Evolutionary conservation across 805 yeast species (phyloP), one percentile per base, ranked within the genome.

Genomic region (Sugiyamaella americana): DNA sequence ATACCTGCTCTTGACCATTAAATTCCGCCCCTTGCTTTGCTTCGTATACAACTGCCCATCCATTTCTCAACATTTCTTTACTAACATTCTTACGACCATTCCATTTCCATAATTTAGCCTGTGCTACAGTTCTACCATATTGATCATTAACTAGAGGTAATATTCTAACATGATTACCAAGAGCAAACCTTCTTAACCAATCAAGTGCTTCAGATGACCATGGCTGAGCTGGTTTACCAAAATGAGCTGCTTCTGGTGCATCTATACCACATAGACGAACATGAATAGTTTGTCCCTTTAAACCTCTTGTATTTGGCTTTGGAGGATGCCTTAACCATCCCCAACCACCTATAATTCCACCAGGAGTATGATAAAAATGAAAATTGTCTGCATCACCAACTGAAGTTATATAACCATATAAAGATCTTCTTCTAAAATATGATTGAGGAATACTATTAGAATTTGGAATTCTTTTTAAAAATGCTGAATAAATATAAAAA

Each of bases 371-470:
- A 60, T 73, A 93, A 53, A 93, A 78, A 50, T 89, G 84, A 65
- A 93, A 91, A 63, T 91, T 91, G 62, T 93, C 98, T 13, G 95
- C 96, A 63, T 89, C 98, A 0, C 96, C 96, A 0, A 89, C 98
- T 1, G 93, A 71, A 0, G 95, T 84, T 3, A 89, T 96, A 50
- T 73, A 73, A 0, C 98, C 98, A 32, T 70, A 68, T 3, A 81
- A 52, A 57, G 74, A 73, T 26, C 73, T 63, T 10, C 61, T 65
- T 13, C 72, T 68, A 49, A 78, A 73, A 36, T 66, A 64, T 2
- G 56, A 43, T 16, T 59, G 56, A 1, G 87, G 86, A n/a, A 83
- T 71, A 19, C 72, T 72, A 10, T 60, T 49, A 0, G 77, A 74
- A 16, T 68, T 69, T 10, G 76, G 71, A 29, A 78, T 70, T 45